These are phyloP conservation scores for Amborella trichopoda DNA, from an alignment of 164 flowering plant genomes.

Conservation along the genomic window DNA sequence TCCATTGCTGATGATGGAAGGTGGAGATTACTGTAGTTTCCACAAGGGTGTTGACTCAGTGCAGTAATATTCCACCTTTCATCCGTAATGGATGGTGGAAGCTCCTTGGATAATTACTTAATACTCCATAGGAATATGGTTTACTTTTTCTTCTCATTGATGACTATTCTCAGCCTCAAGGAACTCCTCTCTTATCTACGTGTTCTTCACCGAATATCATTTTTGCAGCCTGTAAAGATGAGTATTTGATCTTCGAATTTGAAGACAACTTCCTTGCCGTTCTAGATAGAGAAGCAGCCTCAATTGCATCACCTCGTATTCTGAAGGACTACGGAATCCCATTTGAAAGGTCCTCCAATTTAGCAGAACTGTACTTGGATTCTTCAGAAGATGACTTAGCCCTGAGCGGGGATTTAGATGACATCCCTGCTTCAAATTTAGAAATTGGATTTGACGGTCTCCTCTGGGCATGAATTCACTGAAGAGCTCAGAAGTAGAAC, in stretches of 20 bases:
- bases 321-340: constrained; percentile 87
- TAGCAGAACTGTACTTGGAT: constrained; percentile 61
- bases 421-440: constrained; percentile 50
- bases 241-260: constrained; percentile 75
- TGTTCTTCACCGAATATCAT: too few relatives aligned
- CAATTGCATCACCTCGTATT: constrained; percentile 42
- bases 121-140: too few relatives aligned
- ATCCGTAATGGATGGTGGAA: too few relatives aligned
- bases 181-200: too few relatives aligned
- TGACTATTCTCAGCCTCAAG: too few relatives aligned
- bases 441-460: constrained; percentile 85
- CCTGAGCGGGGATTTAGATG: constrained; percentile 32
- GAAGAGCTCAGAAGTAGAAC: too few relatives aligned
- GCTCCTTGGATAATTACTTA: too few relatives aligned
- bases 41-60: too few relatives aligned
- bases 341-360: constrained; percentile 67
- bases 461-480: constrained; percentile 82
- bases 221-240: constrained; percentile 64
- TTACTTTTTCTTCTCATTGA: too few relatives aligned
- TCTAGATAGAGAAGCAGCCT: constrained; percentile 68
- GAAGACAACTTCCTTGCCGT: constrained; percentile 83
- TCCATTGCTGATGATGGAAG: too few relatives aligned
- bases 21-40: too few relatives aligned
- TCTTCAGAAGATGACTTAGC: constrained; percentile 24
- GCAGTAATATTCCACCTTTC: too few relatives aligned